These are phyloP conservation scores for Talaromyces trachyspermus DNA, from an alignment of 495 filamentous ascomycete genomes.

Conservation along the genomic window DNA sequence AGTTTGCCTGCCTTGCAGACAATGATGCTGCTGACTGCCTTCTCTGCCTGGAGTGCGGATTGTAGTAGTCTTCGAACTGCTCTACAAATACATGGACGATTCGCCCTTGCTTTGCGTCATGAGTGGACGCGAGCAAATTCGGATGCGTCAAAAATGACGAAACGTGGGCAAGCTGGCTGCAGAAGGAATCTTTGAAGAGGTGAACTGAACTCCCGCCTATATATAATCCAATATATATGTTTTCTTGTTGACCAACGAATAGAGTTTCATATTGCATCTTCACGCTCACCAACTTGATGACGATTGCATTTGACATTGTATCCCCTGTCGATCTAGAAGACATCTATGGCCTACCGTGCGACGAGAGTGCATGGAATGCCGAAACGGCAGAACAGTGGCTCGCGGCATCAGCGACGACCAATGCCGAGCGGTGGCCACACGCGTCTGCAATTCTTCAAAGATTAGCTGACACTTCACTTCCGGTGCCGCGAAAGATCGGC, in stretches of 20 bases:
- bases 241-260: neutral
- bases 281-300: neutral
- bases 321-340: neutral
- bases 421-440: neutral
- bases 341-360: neutral
- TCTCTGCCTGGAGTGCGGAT: neutral
- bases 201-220: neutral
- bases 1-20: neutral
- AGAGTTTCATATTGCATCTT: neutral
- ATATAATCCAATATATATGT: neutral
- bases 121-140: neutral
- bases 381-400: neutral
- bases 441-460: neutral
- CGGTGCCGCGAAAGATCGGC: neutral
- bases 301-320: neutral
- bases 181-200: slow-evolving; percentile 1
- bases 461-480: neutral
- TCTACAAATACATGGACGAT: neutral
- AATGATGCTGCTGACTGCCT: neutral
- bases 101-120: neutral
- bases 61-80: neutral
- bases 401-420: neutral
- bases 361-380: neutral
- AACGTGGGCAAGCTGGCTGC: neutral
- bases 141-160: neutral